Conservation (phyloP, 345 rosid genomes). For the Aurinia saxatilis region DNA sequence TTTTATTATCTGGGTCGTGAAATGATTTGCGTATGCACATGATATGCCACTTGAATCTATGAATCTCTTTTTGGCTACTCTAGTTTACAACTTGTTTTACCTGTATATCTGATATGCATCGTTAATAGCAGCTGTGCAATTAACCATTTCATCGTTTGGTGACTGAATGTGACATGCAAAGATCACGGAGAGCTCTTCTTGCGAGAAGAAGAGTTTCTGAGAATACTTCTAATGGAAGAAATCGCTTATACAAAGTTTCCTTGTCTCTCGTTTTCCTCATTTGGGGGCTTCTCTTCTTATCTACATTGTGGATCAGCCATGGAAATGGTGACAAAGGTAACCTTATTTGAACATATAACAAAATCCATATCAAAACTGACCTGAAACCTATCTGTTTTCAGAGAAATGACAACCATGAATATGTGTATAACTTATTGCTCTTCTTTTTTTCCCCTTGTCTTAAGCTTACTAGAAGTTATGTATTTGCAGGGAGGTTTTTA, state of each 20-base stretch:
- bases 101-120: slow-evolving; percentile 5
- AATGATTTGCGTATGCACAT: not conserved
- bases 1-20: not conserved
- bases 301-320: slow-evolving; percentile 57
- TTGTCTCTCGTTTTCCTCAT: slow-evolving; percentile 59
- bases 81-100: not conserved
- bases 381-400: not conserved
- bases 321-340: slow-evolving; percentile 62
- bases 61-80: not conserved
- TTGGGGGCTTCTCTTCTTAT: slow-evolving; percentile 72
- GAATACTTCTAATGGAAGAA: slow-evolving; percentile 36
- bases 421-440: not conserved
- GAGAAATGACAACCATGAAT: not conserved
- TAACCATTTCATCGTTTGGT: not conserved
- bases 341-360: not conserved
- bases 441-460: not conserved
- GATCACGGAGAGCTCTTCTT: slow-evolving; percentile 87
- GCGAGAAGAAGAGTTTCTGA: slow-evolving; percentile 68
- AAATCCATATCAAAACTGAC: not conserved
- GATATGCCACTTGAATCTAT: not conserved
- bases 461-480: not conserved
- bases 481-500: slow-evolving; percentile 39
- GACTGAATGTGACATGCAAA: slow-evolving; percentile 88
- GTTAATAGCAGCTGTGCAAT: slow-evolving; percentile 2
- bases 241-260: slow-evolving; percentile 51